These are phyloP conservation scores for Guadua angustifolia DNA, from an alignment of 176 grass and related monocot species.

Conservation along the genomic window DNA sequence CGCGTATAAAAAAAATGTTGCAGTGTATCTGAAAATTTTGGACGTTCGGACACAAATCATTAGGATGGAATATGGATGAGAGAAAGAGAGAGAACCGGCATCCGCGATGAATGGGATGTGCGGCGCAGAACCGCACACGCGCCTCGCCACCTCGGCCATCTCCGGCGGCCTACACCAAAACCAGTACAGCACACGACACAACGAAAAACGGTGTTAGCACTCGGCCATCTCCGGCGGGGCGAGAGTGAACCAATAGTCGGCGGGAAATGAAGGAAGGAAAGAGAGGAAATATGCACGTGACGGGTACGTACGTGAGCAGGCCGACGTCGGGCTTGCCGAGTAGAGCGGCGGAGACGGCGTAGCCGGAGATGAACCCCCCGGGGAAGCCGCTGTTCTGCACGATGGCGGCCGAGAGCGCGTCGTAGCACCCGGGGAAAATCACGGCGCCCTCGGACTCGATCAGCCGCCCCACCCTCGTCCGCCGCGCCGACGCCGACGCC, in stretches of 20 bases:
- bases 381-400: constrained; percentile 49
- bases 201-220: too few species aligned
- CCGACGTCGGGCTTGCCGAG: constrained; percentile 58
- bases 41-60: too few species aligned
- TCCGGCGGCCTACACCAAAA: constrained; percentile 45
- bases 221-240: too few species aligned
- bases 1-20: too few species aligned
- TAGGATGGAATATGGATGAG: too few species aligned
- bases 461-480: constrained; percentile 41
- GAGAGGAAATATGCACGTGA: too few species aligned
- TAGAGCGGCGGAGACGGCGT: constrained; percentile 44
- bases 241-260: not conserved
- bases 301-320: constrained; percentile 46
- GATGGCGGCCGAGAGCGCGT: constrained; percentile 59
- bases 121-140: constrained; percentile 32
- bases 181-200: too few species aligned
- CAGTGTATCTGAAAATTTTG: too few species aligned
- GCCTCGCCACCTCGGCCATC: constrained; percentile 54
- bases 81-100: constrained; percentile 36
- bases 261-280: too few species aligned
- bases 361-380: constrained; percentile 53
- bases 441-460: constrained; percentile 50
- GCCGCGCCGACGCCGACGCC: constrained; percentile 2
- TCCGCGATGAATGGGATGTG: constrained; percentile 43
- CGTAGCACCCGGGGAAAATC: constrained; percentile 47